Conservation (phyloP, 352 stramenopile species). For the Phytophthora uliginosa region DNA sequence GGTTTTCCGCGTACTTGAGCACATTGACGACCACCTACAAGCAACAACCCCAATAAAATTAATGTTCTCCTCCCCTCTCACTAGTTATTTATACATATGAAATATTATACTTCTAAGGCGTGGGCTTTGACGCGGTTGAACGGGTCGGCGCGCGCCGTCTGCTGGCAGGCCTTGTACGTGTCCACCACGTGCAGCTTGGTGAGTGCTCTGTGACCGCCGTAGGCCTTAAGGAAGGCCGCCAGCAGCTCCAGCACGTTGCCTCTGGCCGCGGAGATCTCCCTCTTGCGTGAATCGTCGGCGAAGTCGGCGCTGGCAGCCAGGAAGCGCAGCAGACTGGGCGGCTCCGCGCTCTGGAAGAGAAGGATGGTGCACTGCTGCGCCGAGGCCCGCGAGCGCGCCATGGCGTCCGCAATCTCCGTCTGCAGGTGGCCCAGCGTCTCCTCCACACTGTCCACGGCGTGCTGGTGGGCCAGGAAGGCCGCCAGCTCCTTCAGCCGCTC, state of each 20-base stretch:
- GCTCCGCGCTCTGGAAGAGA: constrained; percentile 64
- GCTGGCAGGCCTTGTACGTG: constrained; percentile 55
- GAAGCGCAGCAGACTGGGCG: constrained; percentile 68
- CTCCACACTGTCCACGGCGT: constrained; percentile 74
- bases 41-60: neutral
- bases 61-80: neutral
- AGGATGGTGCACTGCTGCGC: constrained; percentile 76
- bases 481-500: constrained; percentile 60
- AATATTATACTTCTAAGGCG: constrained; percentile 34
- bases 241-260: constrained; percentile 63
- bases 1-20: constrained; percentile 52
- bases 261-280: constrained; percentile 60
- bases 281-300: constrained; percentile 65
- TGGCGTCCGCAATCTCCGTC: constrained; percentile 49
- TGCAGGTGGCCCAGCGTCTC: constrained; percentile 71
- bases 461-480: constrained; percentile 65
- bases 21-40: constrained; percentile 65
- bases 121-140: constrained; percentile 77
- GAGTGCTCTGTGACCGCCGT: constrained; percentile 56
- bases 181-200: constrained; percentile 57
- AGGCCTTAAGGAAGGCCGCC: constrained; percentile 59
- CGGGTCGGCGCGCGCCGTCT: constrained; percentile 59
- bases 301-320: constrained; percentile 59
- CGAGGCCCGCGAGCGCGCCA: constrained; percentile 63
- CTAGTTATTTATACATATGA: neutral